These are phyloP conservation scores for Macrophomina tecta DNA, from an alignment of 2,329 filamentous ascomycete species.

Conservation along the genomic window DNA sequence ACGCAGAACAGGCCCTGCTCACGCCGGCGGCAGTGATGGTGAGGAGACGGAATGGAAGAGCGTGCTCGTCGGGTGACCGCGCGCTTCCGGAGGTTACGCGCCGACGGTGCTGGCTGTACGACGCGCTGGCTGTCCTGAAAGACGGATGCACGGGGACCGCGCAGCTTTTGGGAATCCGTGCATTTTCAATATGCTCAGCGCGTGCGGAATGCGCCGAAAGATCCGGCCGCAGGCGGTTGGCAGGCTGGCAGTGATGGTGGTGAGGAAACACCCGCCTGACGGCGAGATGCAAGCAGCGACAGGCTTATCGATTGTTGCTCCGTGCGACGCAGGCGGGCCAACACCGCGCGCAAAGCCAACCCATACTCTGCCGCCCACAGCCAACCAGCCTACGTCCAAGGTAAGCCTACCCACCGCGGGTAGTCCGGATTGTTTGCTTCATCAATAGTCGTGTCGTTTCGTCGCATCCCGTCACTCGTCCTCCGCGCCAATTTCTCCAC, in stretches of 20 bases:
- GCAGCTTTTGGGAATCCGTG: background rate
- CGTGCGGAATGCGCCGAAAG: background rate
- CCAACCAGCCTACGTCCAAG: conserved; percentile 27
- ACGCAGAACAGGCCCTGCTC: background rate
- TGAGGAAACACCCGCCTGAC: background rate
- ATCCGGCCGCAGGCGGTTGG: background rate
- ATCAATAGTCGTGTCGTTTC: conserved; percentile 29
- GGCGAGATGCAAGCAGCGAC: background rate
- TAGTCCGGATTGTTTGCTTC: conserved; percentile 35
- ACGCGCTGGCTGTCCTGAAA: background rate
- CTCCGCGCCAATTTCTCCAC: background rate
- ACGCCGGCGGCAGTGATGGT: background rate
- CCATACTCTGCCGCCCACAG: conserved; percentile 1
- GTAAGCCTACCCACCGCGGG: conserved; percentile 34
- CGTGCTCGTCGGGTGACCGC: conserved; percentile 8
- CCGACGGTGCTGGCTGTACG: background rate
- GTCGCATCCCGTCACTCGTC: background rate
- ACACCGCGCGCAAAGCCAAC: background rate
- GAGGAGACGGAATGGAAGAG: background rate
- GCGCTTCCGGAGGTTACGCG: conserved; percentile 10
- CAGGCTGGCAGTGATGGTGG: background rate
- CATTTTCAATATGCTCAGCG: background rate
- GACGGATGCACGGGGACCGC: background rate
- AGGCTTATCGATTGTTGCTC: conserved; percentile 24
- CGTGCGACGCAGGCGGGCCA: background rate